Conservation (phyloP, 768 basidiomycete species). For the Hygrophorus pudorinus region DNA sequence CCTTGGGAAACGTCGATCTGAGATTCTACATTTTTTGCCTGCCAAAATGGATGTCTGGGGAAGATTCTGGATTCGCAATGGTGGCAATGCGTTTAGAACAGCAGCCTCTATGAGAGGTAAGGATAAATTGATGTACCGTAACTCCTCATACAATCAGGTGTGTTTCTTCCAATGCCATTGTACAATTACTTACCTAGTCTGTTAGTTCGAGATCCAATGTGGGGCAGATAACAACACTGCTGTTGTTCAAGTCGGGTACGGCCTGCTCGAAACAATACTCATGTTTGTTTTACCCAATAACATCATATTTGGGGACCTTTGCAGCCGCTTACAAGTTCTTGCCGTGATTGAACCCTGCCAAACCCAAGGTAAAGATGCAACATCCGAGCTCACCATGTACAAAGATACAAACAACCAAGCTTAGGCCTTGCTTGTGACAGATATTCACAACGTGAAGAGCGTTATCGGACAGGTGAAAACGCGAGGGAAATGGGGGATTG, state of each 20-base stretch:
- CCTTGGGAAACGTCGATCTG: background rate
- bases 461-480: background rate
- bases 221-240: background rate
- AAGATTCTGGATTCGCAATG: conserved; percentile 15
- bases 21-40: conserved; percentile 7
- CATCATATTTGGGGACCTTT: background rate
- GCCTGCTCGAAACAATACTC: conserved; percentile 10
- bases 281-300: conserved; percentile 4
- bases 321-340: background rate
- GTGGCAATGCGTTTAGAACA: conserved; percentile 16
- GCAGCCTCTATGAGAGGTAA: background rate
- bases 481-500: conserved; percentile 1
- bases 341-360: conserved; percentile 9
- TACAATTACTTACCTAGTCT: background rate
- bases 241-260: conserved; percentile 5
- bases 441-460: background rate
- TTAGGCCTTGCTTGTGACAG: background rate
- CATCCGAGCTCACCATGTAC: conserved; percentile 2
- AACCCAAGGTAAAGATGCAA: conserved; percentile 10
- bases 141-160: conserved; percentile 3
- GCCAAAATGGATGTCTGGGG: conserved; percentile 14
- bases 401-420: background rate
- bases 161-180: background rate
- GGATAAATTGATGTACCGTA: background rate
- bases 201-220: conserved; percentile 4